Conservation (phyloP, 228 moss, liverwort and hornwort genomes). For the Sphagnum magellanicum region DNA sequence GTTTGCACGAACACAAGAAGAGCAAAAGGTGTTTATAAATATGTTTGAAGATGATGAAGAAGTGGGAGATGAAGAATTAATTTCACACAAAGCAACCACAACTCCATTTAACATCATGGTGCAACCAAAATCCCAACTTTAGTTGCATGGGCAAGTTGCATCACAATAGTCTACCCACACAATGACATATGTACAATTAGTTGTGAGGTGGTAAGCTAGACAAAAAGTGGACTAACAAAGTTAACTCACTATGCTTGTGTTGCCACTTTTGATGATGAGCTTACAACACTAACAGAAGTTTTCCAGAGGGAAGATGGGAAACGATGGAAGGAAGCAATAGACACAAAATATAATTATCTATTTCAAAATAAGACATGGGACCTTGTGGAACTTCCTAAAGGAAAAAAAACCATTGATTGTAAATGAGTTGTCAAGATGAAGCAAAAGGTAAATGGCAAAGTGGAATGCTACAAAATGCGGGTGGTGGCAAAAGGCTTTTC, state of each 20-base stretch:
- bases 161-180: too few relatives aligned
- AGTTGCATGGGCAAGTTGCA: too few relatives aligned
- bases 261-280: not conserved
- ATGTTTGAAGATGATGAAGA: too few relatives aligned
- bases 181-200: not conserved
- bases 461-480: not conserved
- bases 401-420: not conserved
- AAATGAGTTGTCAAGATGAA: slow-evolving; percentile 1
- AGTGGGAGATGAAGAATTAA: too few relatives aligned
- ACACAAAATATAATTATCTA: not conserved
- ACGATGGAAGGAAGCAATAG: not conserved
- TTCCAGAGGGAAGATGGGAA: not conserved
- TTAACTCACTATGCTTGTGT: not conserved
- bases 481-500: too few relatives aligned
- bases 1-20: too few relatives aligned
- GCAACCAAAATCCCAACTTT: too few relatives aligned
- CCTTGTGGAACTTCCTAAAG: not conserved
- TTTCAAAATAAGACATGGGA: not conserved
- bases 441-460: not conserved
- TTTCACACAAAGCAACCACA: too few relatives aligned
- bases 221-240: not conserved
- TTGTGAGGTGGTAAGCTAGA: not conserved
- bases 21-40: too few relatives aligned
- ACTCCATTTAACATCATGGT: too few relatives aligned
- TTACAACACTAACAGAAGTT: not conserved